Conservation (phyloP, 163 green algal genomes). For the Smithsoniella earleae region DNA sequence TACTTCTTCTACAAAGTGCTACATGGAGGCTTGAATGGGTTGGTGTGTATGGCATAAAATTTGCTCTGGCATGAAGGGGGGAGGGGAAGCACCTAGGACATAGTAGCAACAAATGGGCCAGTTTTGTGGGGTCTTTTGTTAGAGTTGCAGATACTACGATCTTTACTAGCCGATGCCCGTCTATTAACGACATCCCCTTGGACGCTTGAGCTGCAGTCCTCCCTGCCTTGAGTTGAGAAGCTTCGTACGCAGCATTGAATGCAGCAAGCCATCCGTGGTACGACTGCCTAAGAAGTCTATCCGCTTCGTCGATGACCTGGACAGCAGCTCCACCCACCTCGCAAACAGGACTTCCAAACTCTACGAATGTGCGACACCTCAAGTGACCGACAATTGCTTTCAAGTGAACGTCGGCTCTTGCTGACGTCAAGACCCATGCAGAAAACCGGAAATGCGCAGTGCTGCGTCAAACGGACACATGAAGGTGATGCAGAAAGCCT, state of each 20-base stretch:
- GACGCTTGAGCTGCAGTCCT: not conserved
- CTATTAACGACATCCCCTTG: not conserved
- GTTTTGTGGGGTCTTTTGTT: slow-evolving; percentile 80
- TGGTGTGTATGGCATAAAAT: no score
- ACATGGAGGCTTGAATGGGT: no score
- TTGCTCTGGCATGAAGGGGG: slow-evolving; percentile 31
- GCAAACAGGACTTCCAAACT: no score
- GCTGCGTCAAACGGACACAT: no score
- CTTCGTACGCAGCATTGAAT: slow-evolving; percentile 54
- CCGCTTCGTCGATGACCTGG: slow-evolving; percentile 78
- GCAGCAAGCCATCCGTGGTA: slow-evolving; percentile 79
- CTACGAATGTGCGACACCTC: no score
- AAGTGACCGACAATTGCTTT: no score
- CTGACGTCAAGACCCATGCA: no score
- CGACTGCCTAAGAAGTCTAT: slow-evolving; percentile 72
- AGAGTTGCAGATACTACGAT: slow-evolving; percentile 86
- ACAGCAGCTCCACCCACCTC: not conserved
- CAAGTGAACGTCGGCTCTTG: no score
- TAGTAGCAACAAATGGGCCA: slow-evolving; percentile 65
- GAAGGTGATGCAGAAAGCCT: no score
- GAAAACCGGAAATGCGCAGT: no score
- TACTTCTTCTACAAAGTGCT: no score
- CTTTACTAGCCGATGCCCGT: slow-evolving; percentile 65
- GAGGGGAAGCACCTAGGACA: slow-evolving; percentile 64
- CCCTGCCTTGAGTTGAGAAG: no score